A percentile compares a stretch with the other conserved stretches of the same genome.
These are phyloP conservation scores for Penicillium nordicum DNA, from an alignment of 2,329 filamentous ascomycete genomes.

Conservation along the genomic window DNA sequence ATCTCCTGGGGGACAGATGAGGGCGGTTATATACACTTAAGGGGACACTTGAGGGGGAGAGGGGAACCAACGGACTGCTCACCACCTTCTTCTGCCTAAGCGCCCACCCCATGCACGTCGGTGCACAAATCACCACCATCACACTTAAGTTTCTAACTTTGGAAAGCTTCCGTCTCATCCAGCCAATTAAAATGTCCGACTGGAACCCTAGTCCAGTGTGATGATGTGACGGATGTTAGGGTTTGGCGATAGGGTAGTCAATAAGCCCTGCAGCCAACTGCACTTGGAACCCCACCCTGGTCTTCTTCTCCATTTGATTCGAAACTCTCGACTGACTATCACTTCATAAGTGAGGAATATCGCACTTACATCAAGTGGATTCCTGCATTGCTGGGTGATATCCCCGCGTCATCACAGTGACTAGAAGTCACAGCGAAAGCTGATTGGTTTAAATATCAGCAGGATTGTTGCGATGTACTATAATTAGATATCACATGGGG, in stretches of 20 bases:
- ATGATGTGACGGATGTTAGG: constrained; percentile 1
- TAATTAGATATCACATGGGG: not conserved
- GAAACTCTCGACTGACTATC: not conserved
- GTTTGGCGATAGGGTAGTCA: constrained; percentile 7
- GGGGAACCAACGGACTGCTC: constrained; percentile 1
- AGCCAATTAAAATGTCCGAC: constrained; percentile 5
- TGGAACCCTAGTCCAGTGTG: not conserved
- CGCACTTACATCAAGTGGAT: not conserved
- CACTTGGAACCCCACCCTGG: not conserved
- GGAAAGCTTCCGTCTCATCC: not conserved
- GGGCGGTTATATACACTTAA: constrained; percentile 36
- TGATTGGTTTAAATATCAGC: not conserved
- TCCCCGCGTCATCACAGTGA: constrained; percentile 7
- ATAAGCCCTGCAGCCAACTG: constrained; percentile 11
- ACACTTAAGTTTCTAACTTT: constrained; percentile 19
- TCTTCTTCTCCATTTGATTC: not conserved
- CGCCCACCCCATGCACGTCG: constrained; percentile 21
- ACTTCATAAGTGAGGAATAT: not conserved
- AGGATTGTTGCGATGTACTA: not conserved
- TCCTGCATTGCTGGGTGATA: not conserved
- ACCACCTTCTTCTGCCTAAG: constrained; percentile 10
- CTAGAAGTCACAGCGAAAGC: not conserved
- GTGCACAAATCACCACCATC: constrained; percentile 22
- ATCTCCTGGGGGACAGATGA: constrained; percentile 11
- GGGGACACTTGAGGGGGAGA: not conserved